Evolutionary conservation across 2,329 filamentous ascomycete species (phyloP), one percentile per base, ranked within the genome.

Genomic region (Exophiala oligosperma): DNA sequence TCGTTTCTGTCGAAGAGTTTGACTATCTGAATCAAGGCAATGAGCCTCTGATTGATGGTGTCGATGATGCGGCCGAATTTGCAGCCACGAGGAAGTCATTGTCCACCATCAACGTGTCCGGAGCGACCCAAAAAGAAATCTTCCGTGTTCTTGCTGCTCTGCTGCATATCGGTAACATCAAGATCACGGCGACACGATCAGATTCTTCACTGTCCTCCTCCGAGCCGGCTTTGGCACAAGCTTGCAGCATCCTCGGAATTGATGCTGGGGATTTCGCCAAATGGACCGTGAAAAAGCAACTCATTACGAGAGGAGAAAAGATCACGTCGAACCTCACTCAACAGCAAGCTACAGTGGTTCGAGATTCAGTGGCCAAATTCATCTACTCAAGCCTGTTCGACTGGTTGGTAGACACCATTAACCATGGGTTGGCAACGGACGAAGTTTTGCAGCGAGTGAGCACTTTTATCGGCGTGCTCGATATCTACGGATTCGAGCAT

Each of bases 401-500:
- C 79, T 99, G 94, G 94, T 83, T 99, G 24, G 94, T 99, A n/a
- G 92, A 97, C 68, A 90, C 89, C 59, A 97, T 96, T 78, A 99
- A 99, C 77, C 81, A 81, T 67, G 92, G 92, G 71, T 80, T 99
- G 67, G 94, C 94, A 11, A 92, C 92, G 1, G 89, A 96, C 46
- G 88, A 93, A 64, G 91, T 97, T 38, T 75, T 97, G 52, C 86
- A 82, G 67, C 85, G 90, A 41, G 91, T 96, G 56, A 84, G 81
- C 55, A 93, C 91, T 1, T 99, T 99, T 75, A 99, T 99, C 69
- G 94, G 94, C 74, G 94, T 99, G 49, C 84, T 99, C 64, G 94
- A 99, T 90, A 99, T 99, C 67, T 97, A 97, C 75, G 93, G 93
- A 64, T 99, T 99, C 71, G 94, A 99, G 75, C 94, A 97, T 76